A percentile compares a stretch with the other conserved stretches of the same genome.
Evolutionary conservation across 164 flowering plant species (phyloP).

Genomic region (Tinospora cordifolia): DNA sequence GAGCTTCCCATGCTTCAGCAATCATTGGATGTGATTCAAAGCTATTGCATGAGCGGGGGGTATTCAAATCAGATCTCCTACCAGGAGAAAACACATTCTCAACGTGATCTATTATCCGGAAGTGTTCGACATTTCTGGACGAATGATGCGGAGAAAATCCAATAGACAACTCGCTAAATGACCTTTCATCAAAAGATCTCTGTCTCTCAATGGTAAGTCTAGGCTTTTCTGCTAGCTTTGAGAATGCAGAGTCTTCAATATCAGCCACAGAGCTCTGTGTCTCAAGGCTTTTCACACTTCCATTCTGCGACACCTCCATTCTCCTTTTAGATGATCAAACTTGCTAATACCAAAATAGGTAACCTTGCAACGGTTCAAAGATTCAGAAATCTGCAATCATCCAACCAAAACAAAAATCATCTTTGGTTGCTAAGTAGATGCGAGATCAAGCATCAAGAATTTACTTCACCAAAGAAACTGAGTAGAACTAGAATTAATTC

Average conservation of each 20-base stretch:
- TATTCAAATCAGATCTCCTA: conserved; percentile 34
- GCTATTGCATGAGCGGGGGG: conserved; percentile 36
- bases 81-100: conserved; percentile 42
- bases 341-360: conserved; percentile 6
- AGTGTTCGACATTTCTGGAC: conserved; percentile 27
- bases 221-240: conserved; percentile 39
- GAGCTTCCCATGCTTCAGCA: conserved; percentile 73
- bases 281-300: conserved; percentile 20
- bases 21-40: conserved; percentile 60
- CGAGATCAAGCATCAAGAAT: background rate
- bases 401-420: background rate
- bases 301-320: conserved; percentile 31
- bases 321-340: conserved; percentile 14
- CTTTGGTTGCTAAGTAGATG: background rate
- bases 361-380: background rate
- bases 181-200: conserved; percentile 55
- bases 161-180: conserved; percentile 39
- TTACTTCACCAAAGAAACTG: no score
- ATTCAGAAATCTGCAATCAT: conserved; percentile 6
- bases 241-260: conserved; percentile 46
- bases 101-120: conserved; percentile 25
- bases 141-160: conserved; percentile 30
- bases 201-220: conserved; percentile 49
- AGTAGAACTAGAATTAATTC: no score
- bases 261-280: conserved; percentile 20